phyloP scores from a whole-genome alignment of 371 early-diverging fungal genomes.

The Batkoa obscura region DNA sequence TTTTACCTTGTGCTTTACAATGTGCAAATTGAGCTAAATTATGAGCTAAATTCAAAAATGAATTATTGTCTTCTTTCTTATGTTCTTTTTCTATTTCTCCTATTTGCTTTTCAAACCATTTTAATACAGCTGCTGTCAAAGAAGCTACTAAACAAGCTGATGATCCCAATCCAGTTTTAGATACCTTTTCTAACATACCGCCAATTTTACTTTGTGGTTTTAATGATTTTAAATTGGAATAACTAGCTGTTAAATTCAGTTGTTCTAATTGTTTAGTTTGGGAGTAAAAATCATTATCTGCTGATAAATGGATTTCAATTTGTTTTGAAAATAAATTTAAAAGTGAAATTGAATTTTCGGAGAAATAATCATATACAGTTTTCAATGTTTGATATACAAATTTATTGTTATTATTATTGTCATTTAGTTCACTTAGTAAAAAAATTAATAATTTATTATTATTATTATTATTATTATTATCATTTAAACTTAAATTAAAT shows the following conservation, averaged over 20 bases:
- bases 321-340: slow-evolving; percentile 10
- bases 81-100: no score
- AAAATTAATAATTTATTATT: neutral
- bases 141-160: slow-evolving; percentile 87
- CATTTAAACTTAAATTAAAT: neutral
- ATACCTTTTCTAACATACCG: slow-evolving; percentile 19
- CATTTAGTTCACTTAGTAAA: neutral
- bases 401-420: neutral
- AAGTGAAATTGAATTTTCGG: neutral
- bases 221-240: no score
- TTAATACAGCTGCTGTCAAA: slow-evolving; percentile 54
- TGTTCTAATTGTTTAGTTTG: slow-evolving; percentile 16
- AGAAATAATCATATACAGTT: neutral
- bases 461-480: no score
- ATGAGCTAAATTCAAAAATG: slow-evolving; percentile 22
- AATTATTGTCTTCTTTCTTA: slow-evolving; percentile 5
- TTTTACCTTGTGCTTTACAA: slow-evolving; percentile 90
- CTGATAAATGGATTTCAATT: slow-evolving; percentile 49
- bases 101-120: no score
- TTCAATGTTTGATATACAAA: neutral
- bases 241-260: slow-evolving; percentile 3
- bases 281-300: slow-evolving; percentile 91
- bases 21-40: slow-evolving; percentile 80
- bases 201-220: no score
- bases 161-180: slow-evolving; percentile 91